Evolutionary conservation across 2,329 filamentous ascomycete genomes (phyloP).

Genomic region (Pyrenochaeta sp.): DNA sequence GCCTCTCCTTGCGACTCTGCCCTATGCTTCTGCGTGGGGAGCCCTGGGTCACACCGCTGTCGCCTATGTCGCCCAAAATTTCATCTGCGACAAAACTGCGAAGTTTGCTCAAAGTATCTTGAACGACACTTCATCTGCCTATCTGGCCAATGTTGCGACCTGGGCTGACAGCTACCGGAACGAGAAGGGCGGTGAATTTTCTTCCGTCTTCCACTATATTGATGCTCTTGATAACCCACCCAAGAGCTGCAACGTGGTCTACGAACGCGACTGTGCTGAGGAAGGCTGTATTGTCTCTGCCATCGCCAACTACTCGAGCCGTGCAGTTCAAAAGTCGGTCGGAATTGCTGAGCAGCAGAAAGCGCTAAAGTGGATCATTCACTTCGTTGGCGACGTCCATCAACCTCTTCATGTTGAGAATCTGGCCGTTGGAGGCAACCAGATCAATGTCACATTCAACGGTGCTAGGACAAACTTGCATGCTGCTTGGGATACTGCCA

Average conservation of each 20-base stretch:
- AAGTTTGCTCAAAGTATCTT: constrained; percentile 56
- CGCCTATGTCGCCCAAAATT: constrained; percentile 62
- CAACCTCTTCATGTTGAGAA: constrained; percentile 72
- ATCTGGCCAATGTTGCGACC: constrained; percentile 61
- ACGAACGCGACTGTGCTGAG: constrained; percentile 60
- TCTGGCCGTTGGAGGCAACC: constrained; percentile 55
- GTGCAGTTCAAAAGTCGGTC: constrained; percentile 44
- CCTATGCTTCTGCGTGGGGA: constrained; percentile 58
- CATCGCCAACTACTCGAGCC: constrained; percentile 59
- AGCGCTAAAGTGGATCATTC: constrained; percentile 61
- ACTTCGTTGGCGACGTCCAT: constrained; percentile 74
- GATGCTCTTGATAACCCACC: constrained; percentile 61
- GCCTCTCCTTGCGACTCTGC: constrained; percentile 32
- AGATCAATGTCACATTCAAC: constrained; percentile 55
- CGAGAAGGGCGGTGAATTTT: constrained; percentile 58
- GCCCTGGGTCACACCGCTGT: constrained; percentile 63
- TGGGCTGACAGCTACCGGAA: constrained; percentile 63
- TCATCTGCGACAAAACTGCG: constrained; percentile 54
- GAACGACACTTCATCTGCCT: constrained; percentile 53
- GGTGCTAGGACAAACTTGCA: constrained; percentile 54
- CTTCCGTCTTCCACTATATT: constrained; percentile 60
- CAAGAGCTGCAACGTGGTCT: constrained; percentile 57
- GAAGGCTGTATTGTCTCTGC: constrained; percentile 62
- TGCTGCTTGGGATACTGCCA: constrained; percentile 55
- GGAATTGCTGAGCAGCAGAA: constrained; percentile 48